Evolutionary conservation across 305 asterid genomes (phyloP).

Genomic region (Solanum hybrid): DNA sequence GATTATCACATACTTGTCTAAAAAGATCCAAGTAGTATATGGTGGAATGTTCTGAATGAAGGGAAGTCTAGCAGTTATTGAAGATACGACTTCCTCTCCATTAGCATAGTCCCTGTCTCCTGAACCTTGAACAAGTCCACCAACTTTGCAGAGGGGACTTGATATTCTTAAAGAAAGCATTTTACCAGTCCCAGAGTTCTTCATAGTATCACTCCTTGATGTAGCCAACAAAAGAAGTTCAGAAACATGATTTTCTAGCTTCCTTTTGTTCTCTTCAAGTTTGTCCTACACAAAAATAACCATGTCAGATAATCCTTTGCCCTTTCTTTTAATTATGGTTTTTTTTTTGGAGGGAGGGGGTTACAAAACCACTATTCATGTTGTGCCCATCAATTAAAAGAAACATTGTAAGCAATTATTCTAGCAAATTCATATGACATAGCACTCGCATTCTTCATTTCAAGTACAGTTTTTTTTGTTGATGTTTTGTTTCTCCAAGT

Average conservation of each 20-base stretch:
- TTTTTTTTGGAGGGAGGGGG: neutral
- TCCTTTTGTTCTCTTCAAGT: slow-evolving; percentile 40
- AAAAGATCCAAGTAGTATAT: slow-evolving; percentile 89
- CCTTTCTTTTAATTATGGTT: neutral
- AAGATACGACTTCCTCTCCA: slow-evolving; percentile 48
- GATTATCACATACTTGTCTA: slow-evolving; percentile 50
- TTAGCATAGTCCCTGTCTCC: slow-evolving; percentile 44
- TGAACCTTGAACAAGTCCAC: slow-evolving; percentile 43
- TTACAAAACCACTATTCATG: neutral
- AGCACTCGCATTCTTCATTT: neutral
- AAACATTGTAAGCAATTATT: neutral
- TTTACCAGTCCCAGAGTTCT: slow-evolving; percentile 31
- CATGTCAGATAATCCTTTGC: neutral
- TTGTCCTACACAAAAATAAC: slow-evolving; percentile 40
- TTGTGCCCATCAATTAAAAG: neutral
- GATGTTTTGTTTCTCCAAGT: neutral
- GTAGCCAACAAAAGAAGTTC: slow-evolving; percentile 38
- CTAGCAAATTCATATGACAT: neutral
- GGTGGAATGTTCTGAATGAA: slow-evolving; percentile 57
- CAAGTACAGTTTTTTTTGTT: neutral
- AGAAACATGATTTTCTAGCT: slow-evolving; percentile 36
- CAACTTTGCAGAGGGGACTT: slow-evolving; percentile 52
- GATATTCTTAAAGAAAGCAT: slow-evolving; percentile 55
- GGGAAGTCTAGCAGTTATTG: slow-evolving; percentile 65
- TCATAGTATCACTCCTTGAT: slow-evolving; percentile 38